These are phyloP conservation scores for Fraxinus paxiana DNA, from an alignment of 305 asterid genomes.

Conservation along the genomic window DNA sequence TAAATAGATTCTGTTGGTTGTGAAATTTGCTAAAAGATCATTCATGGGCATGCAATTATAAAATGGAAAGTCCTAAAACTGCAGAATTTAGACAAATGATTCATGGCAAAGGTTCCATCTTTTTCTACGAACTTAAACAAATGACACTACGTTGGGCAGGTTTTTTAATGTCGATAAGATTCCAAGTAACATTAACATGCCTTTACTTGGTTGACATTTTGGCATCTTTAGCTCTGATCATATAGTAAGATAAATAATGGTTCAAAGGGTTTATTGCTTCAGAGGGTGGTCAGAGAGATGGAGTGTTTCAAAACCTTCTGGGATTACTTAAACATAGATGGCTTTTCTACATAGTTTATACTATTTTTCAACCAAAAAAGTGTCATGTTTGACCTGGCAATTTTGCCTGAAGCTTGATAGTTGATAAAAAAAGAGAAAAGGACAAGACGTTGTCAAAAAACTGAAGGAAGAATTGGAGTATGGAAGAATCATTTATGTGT, in stretches of 20 bases:
- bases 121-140: background rate
- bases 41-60: background rate
- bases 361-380: background rate
- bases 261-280: background rate
- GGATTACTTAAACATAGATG: background rate
- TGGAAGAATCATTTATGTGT: background rate
- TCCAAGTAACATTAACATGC: background rate
- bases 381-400: background rate
- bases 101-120: background rate
- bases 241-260: background rate
- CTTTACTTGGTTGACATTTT: background rate
- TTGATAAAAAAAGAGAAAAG: background rate
- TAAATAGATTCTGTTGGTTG: background rate
- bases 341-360: background rate
- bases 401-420: background rate
- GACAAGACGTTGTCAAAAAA: background rate
- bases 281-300: background rate
- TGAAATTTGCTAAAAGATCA: background rate
- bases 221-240: slow-evolving; percentile 1
- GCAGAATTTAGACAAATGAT: background rate
- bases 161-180: background rate
- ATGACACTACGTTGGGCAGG: background rate
- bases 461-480: background rate
- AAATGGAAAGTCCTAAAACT: background rate
- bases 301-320: background rate